Evolutionary conservation across 2,329 filamentous ascomycete species (phyloP).

Genomic region (Pseudogymnoascus sp.): DNA sequence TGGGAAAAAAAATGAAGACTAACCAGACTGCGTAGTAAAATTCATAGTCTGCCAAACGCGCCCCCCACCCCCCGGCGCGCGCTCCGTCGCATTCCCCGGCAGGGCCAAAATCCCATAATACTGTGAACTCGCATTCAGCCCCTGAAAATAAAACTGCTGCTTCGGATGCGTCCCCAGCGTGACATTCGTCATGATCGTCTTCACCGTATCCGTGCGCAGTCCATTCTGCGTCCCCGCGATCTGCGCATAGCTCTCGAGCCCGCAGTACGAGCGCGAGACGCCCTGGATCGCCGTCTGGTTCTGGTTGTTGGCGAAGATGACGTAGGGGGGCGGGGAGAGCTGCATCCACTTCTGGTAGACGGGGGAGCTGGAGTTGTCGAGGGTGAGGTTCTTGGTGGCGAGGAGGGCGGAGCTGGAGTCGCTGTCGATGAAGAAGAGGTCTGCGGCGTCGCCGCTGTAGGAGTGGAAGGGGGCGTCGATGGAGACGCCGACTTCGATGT

Average conservation of each 20-base stretch:
- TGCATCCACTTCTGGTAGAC: constrained; percentile 47
- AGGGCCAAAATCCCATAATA: constrained; percentile 70
- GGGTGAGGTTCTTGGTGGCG: constrained; percentile 65
- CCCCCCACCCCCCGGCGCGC: constrained; percentile 62
- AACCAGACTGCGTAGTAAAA: constrained; percentile 75
- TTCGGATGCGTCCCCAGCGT: constrained; percentile 62
- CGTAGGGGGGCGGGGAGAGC: constrained; percentile 60
- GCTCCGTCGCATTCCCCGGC: constrained; percentile 45
- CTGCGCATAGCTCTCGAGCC: constrained; percentile 58
- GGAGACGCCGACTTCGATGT: constrained; percentile 74
- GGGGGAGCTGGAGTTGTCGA: constrained; percentile 35
- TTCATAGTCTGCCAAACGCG: constrained; percentile 61
- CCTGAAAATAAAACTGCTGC: constrained; percentile 78
- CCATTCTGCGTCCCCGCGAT: constrained; percentile 50
- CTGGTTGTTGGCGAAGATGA: constrained; percentile 65
- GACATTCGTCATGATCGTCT: constrained; percentile 59
- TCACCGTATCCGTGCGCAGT: constrained; percentile 38
- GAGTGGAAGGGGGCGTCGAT: constrained; percentile 70
- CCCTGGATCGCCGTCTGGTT: constrained; percentile 56
- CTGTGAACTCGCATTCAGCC: constrained; percentile 60
- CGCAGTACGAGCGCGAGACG: constrained; percentile 74
- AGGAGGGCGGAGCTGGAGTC: constrained; percentile 73
- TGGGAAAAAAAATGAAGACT: constrained; percentile 18
- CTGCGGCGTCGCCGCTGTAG: constrained; percentile 38
- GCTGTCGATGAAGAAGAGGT: constrained; percentile 72